Conservation (phyloP, 2,329 filamentous ascomycete species). For the Aspergillus sojae region DNA sequence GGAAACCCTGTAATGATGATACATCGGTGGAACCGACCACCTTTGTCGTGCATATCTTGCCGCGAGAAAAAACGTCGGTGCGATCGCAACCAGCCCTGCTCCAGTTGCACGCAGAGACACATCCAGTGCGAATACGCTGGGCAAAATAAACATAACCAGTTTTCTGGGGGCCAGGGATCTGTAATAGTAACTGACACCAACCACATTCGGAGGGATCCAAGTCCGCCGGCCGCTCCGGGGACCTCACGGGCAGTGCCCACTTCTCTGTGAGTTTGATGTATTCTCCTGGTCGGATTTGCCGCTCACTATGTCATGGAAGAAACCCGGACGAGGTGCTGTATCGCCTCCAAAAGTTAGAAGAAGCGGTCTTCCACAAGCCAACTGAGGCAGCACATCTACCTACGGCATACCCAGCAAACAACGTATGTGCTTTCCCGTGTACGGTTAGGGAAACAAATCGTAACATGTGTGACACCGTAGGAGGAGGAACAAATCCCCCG, state of each 20-base stretch:
- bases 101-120: conserved; percentile 22
- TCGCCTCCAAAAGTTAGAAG: not conserved
- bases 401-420: not conserved
- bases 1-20: not conserved
- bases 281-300: not conserved
- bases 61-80: conserved; percentile 27
- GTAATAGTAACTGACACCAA: too few relatives aligned
- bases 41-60: conserved; percentile 23
- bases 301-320: not conserved
- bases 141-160: not conserved
- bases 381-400: not conserved
- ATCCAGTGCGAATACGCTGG: conserved; percentile 23
- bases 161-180: not conserved
- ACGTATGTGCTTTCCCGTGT: not conserved
- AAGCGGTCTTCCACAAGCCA: not conserved
- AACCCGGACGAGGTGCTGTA: not conserved
- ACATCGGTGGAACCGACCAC: conserved; percentile 11
- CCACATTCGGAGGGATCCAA: not conserved
- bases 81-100: conserved; percentile 25
- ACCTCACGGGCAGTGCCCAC: not conserved
- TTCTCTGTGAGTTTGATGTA: not conserved
- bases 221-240: not conserved
- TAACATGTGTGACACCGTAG: not conserved
- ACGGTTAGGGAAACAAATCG: not conserved
- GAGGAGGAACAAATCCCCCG: not conserved